Evolutionary conservation across 2,329 filamentous ascomycete genomes (phyloP), one percentile per base, ranked within the genome.

Genomic region (Ustulina deusta): DNA sequence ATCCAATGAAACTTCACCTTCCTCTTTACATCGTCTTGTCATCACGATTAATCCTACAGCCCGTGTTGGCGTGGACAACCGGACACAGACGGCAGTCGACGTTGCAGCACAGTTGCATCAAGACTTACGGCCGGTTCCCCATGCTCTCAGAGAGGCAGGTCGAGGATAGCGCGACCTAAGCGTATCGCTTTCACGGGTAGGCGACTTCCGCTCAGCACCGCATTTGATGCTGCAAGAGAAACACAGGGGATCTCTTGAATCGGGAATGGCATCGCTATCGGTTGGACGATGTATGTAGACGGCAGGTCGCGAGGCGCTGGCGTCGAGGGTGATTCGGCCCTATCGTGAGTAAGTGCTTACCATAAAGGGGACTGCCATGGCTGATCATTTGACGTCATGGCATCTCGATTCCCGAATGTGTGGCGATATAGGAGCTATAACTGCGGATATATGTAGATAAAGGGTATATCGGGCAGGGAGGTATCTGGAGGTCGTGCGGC

Each of bases 321-420:
- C 58, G 62, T 63, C 25, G 40, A 56, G n/a, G n/a, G 40, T 65
- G 61, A 68, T 57, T 68, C 65, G 65, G 65, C 13, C 65, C 61
- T 68, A 68, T 56, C 61, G 38, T n/a, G 32, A 58, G 34, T 27
- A 38, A 27, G n/a, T 13, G 25, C 34, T 27, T 61, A 25, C 66
- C 61, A 48, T 5, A 62, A 68, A 42, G 25, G 22, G 62, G 34
- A 13, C 27, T 36, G 6, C 10, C 27, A 38, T 34, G 42, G 66
- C 29, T 25, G 62, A 65, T 68, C 62, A 15, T 58, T 55, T 48
- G 51, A 58, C 25, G 48, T 61, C 34, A 40, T 7, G 48, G 20
- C 34, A 51, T 49, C 46, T 34, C 15, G n/a, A 20, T 51, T 51
- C 52, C 54, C 34, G 11, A 44, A 20, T 20, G 20, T 44, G 36